Evolutionary conservation across 371 early-diverging fungal species (phyloP).

Genomic region (Gilbertella persicaria): DNA sequence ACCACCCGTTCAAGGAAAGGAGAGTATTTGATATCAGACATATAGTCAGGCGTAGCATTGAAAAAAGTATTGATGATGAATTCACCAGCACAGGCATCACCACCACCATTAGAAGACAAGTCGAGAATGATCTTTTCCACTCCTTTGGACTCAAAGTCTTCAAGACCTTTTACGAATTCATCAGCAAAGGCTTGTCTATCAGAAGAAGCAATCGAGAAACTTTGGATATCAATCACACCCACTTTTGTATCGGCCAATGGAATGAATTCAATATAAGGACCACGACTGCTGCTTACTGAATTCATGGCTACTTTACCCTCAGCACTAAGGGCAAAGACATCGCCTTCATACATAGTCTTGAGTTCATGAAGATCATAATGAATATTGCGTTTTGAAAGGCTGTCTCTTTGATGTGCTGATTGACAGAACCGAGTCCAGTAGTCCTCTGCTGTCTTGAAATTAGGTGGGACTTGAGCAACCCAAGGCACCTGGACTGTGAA

Average conservation of each 20-base stretch:
- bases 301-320: slow-evolving; percentile 21
- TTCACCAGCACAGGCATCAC: slow-evolving; percentile 57
- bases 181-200: slow-evolving; percentile 42
- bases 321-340: slow-evolving; percentile 28
- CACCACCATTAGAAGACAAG: slow-evolving; percentile 52
- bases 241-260: slow-evolving; percentile 35
- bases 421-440: slow-evolving; percentile 49
- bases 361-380: slow-evolving; percentile 37
- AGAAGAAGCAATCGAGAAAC: slow-evolving; percentile 42
- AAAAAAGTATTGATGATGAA: slow-evolving; percentile 51
- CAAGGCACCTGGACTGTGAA: slow-evolving; percentile 55
- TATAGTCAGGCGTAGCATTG: slow-evolving; percentile 45
- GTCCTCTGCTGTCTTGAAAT: slow-evolving; percentile 34
- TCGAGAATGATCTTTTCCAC: slow-evolving; percentile 51
- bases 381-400: slow-evolving; percentile 14
- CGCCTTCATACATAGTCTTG: slow-evolving; percentile 38
- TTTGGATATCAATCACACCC: slow-evolving; percentile 53
- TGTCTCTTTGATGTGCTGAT: slow-evolving; percentile 28
- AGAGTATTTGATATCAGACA: slow-evolving; percentile 49
- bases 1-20: slow-evolving; percentile 48
- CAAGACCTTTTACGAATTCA: slow-evolving; percentile 34
- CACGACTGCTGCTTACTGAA: slow-evolving; percentile 24
- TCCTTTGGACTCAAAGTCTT: slow-evolving; percentile 40
- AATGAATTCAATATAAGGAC: slow-evolving; percentile 43
- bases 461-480: slow-evolving; percentile 46